A percentile compares a stretch with the other conserved stretches of the same genome.
phyloP scores from a whole-genome alignment of 306 rosid species.

The Delonix regia region DNA sequence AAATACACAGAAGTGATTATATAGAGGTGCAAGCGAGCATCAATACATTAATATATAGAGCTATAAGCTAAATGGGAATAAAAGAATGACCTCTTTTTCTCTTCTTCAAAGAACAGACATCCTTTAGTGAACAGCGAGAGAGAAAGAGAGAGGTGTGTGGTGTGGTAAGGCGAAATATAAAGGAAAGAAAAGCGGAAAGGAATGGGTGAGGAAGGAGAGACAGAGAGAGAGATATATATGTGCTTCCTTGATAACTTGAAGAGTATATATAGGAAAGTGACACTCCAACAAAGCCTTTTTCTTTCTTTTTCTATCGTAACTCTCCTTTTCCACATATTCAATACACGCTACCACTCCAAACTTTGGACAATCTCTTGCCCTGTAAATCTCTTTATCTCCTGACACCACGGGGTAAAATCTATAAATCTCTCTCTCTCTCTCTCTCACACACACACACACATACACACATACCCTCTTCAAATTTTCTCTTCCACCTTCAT shows the following conservation, averaged over 20 bases:
- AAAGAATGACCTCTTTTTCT: constrained; percentile 42
- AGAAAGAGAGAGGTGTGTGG: constrained; percentile 27
- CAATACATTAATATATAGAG: constrained; percentile 10
- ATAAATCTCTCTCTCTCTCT: background rate
- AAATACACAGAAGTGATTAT: constrained; percentile 13
- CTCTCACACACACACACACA: too few species aligned
- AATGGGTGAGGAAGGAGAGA: constrained; percentile 31
- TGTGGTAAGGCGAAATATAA: constrained; percentile 41
- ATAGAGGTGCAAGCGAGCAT: constrained; percentile 28
- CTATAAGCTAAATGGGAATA: constrained; percentile 29
- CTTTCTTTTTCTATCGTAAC: constrained; percentile 30
- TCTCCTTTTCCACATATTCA: constrained; percentile 50
- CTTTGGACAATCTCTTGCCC: constrained; percentile 32
- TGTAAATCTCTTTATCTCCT: constrained; percentile 39
- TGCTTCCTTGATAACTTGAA: constrained; percentile 46
- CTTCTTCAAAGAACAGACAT: constrained; percentile 62
- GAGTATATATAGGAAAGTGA: constrained; percentile 88
- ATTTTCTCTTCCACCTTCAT: background rate
- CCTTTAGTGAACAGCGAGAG: constrained; percentile 39
- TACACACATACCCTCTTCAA: background rate
- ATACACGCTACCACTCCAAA: constrained; percentile 53
- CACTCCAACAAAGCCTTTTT: constrained; percentile 65
- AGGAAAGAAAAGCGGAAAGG: constrained; percentile 30
- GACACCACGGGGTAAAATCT: constrained; percentile 44
- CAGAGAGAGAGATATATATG: constrained; percentile 41